Base-by-base conservation (phyloP, 2,329 filamentous ascomycete genomes). In the Massarina eburnea region DNA sequence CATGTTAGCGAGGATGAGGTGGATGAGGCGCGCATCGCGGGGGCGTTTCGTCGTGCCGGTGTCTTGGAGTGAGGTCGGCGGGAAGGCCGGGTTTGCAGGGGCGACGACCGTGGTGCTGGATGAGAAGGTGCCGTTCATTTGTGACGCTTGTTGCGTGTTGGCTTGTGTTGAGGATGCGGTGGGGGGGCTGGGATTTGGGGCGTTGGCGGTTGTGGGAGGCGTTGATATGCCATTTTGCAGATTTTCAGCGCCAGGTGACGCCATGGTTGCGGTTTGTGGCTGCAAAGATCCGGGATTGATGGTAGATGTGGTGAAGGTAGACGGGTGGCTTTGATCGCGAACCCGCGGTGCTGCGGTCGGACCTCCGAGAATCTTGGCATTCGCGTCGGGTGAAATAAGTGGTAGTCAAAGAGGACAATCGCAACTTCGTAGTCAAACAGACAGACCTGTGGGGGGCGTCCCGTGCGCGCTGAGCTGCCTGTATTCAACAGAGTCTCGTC, bases 21-120 rank as follows among this genome's bases (percentile, higher is more conserved):
- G 88, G 59, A 94, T 82, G 12, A 90, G 83, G 61, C 88, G 85
- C 14, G 86, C 82, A 69, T 94, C 89, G 71, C 88, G 86, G 1
- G 89, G 89, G 3, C 86, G 82, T 40, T 77, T 71, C 20, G 49
- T 44, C 4, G 54, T 45, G 10, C 68, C 70, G 0, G 45, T 48
- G 51, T 71, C 66, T 48, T 59, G 57, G 39, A 70, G 59, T 0
- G 67, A 70, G 12, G 64, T 66, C 1, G 55, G 33, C 7, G 68
- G 65, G 39, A 70, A 65, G 14, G 62, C 49, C 20, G 64, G 54
- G 42, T 56, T 52, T 43, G 51, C 51, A 15, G 46, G 17, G 22
- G 48, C 21, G 38, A 48, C 32, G 49, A 26, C 15, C 6, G 36
- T 21, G 6, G 35, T 15, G 37, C 19, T 27, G 10, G 36, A 36